phyloP scores from a whole-genome alignment of 345 rosid species.

The Ceriops zippeliana region DNA sequence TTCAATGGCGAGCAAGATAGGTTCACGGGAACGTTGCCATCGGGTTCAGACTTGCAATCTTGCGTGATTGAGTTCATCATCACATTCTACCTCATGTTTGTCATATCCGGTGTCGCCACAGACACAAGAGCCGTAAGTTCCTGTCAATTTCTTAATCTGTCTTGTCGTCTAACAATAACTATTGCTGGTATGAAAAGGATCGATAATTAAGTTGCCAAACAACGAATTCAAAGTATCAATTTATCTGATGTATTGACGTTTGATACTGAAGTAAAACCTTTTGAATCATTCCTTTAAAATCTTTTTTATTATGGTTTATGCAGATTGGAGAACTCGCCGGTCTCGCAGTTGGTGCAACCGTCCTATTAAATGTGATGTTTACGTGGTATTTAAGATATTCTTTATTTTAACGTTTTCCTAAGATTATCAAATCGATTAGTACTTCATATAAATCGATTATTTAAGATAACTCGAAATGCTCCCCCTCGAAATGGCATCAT shows the following conservation, averaged over 20 bases:
- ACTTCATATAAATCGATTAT: no score
- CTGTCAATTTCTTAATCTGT: background rate
- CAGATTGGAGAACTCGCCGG: conserved; percentile 98
- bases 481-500: no score
- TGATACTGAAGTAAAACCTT: background rate
- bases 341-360: conserved; percentile 81
- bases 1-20: conserved; percentile 60
- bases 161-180: no score
- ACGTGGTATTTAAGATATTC: conserved; percentile 53
- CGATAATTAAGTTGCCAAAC: conserved; percentile 8
- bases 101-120: conserved; percentile 84
- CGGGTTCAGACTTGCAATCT: conserved; percentile 66
- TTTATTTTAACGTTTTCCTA: background rate
- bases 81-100: conserved; percentile 90
- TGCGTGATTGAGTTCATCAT: conserved; percentile 84
- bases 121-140: conserved; percentile 85
- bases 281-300: no score
- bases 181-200: no score
- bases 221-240: background rate
- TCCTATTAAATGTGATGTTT: conserved; percentile 77
- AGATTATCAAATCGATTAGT: no score
- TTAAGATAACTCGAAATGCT: no score
- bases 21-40: conserved; percentile 71
- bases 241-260: background rate
- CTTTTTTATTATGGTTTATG: background rate